Evolutionary conservation across 2,329 filamentous ascomycete species (phyloP).

Genomic region (Remersonia thermophila): DNA sequence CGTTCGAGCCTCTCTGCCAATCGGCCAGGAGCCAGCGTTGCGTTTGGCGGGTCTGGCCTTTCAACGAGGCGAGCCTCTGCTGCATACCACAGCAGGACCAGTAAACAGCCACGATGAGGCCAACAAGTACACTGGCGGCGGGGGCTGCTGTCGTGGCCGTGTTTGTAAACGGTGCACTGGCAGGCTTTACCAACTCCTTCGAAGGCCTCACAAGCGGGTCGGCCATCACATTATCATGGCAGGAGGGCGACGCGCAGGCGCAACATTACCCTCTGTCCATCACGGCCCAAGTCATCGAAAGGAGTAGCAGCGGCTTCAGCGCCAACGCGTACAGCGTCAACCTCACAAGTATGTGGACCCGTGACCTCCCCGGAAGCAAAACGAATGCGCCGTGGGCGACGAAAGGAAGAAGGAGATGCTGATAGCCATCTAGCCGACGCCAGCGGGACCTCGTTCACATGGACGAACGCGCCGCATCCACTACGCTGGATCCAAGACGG

Average conservation of each 20-base stretch:
- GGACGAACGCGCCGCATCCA: slow-evolving; percentile 15
- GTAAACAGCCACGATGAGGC: slow-evolving; percentile 1
- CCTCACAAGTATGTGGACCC: slow-evolving; percentile 17
- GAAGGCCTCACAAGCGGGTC: slow-evolving; percentile 12
- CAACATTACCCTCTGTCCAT: slow-evolving; percentile 17
- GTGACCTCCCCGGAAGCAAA: too few relatives aligned
- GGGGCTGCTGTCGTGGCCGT: too few relatives aligned
- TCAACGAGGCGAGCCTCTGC: too few relatives aligned
- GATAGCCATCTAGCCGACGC: slow-evolving; percentile 6
- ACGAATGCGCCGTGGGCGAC: background rate
- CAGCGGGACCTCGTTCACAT: slow-evolving; percentile 14
- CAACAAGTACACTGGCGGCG: slow-evolving; percentile 2
- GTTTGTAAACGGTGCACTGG: slow-evolving; percentile 1
- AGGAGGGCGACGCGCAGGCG: slow-evolving; percentile 5
- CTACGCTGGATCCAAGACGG: too few relatives aligned
- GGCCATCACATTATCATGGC: slow-evolving; percentile 15
- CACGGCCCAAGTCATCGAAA: slow-evolving; percentile 17
- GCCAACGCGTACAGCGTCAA: slow-evolving; percentile 14
- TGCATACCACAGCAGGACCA: background rate
- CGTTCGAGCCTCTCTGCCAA: too few relatives aligned
- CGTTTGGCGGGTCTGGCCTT: too few relatives aligned
- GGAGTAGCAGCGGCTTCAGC: slow-evolving; percentile 10
- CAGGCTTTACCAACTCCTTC: slow-evolving; percentile 19
- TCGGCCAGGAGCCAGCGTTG: too few relatives aligned
- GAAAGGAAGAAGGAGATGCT: background rate